Evolutionary conservation across 2,329 filamentous ascomycete species (phyloP), one percentile per base, ranked within the genome.

Genomic region (Fusarium sp.): DNA sequence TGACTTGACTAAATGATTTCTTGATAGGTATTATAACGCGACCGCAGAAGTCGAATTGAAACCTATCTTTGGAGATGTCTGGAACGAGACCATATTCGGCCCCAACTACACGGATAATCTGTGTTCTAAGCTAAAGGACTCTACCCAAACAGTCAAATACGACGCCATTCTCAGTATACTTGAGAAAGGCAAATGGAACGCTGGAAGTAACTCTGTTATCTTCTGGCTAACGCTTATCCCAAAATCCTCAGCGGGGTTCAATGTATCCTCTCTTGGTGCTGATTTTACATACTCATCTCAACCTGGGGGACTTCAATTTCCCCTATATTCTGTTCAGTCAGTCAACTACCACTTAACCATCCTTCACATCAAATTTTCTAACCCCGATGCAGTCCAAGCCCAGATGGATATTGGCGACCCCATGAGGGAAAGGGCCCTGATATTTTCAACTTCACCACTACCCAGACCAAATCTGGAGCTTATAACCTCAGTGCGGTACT

Each of bases 161-260:
- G 64, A 67, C 5, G 63, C 64, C 1, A 16, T 53, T 6, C 28
- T 67, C 1, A 67, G 63, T 7, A 32, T 67, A 3, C 53, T 67
- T 5, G 64, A 67, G 5, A 37, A 32, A 4, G 63, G 64, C 3
- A 13, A 32, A 4, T 67, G 64, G 63, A 67, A 67, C 8, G 18
- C 11, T 33, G 64, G 64, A 4, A 42, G 9, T 1, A 67, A 67
- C 30, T n/a, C 64, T 7, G 13, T 61, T 3, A 40, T 60, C 3
- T 67, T 67, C 9, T 67, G 64, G 64, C 12, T 67, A 11, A 67
- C 64, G 3, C 53, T 67, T 0, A 46, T 47, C 0, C 64, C 64
- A 0, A 30, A 67, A 32, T 25, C 44, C 9, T 59, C 19, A 1
- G 12, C 64, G 1, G 6, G 44, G 2, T 67, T 53, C 0, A 44